These are phyloP conservation scores for Monosiga brevicollis DNA, from an alignment of 78 protist genomes.

Conservation along the genomic window DNA sequence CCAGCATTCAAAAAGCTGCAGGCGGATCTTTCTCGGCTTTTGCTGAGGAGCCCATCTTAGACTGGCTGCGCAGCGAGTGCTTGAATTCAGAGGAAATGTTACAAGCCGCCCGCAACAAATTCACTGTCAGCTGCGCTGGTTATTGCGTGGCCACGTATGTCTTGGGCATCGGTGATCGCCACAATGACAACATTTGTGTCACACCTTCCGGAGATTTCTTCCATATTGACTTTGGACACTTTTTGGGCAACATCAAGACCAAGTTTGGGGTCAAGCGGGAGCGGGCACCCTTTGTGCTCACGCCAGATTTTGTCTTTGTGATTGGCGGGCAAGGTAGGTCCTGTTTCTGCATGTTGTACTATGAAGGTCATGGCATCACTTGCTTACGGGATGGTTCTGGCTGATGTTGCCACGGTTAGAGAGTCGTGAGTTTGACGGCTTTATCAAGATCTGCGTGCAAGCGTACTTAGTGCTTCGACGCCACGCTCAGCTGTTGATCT, in stretches of 20 bases:
- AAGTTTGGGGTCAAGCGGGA: constrained; percentile 72
- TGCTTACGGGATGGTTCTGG: no score
- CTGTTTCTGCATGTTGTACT: no score
- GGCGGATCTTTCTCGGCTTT: constrained; percentile 81
- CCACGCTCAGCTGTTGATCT: constrained; percentile 66
- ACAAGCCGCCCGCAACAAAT: constrained; percentile 64
- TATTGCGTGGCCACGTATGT: constrained; percentile 96
- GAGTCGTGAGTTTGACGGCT: constrained; percentile 31
- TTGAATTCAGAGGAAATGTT: constrained; percentile 15
- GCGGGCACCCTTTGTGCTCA: constrained; percentile 85
- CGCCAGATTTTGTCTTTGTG: constrained; percentile 79
- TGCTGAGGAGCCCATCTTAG: constrained; percentile 36
- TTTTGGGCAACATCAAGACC: constrained; percentile 77
- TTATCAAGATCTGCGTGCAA: constrained; percentile 44
- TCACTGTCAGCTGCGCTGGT: constrained; percentile 79
- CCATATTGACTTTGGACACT: constrained; percentile 94
- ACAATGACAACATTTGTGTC: constrained; percentile 84
- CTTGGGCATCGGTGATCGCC: constrained; percentile 95
- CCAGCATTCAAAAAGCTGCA: constrained; percentile 35
- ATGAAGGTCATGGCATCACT: no score
- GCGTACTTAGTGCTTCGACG: constrained; percentile 72
- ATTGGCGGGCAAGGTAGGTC: constrained; percentile 59
- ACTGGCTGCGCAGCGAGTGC: constrained; percentile 65
- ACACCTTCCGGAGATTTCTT: constrained; percentile 70
- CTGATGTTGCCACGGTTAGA: no score